phyloP scores from a whole-genome alignment of 225 moss, liverwort and hornwort genomes.

The Lunularia cruciata region DNA sequence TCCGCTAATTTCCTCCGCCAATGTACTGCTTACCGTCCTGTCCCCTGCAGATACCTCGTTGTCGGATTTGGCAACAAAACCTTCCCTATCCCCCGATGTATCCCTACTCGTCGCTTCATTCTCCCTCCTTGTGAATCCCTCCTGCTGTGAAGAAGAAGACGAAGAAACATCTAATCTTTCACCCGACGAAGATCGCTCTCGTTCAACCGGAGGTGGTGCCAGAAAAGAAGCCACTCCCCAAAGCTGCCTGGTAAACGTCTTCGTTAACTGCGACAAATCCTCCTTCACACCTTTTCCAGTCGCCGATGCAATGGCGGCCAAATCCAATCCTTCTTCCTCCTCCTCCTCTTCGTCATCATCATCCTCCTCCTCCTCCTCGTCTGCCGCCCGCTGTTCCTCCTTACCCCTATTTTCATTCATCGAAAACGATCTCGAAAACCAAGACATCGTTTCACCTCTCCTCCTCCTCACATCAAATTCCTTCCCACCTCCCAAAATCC shows the following conservation, averaged over 20 bases:
- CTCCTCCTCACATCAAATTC: conserved; percentile 18
- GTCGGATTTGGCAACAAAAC: background rate
- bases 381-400: conserved; percentile 12
- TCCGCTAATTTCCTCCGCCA: conserved; percentile 9
- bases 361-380: conserved; percentile 33
- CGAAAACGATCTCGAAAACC: conserved; percentile 82
- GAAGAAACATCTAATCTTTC: too few relatives aligned
- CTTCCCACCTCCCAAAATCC: background rate
- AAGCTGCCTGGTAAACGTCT: conserved; percentile 73
- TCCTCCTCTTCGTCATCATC: conserved; percentile 47
- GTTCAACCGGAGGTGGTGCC: conserved; percentile 67
- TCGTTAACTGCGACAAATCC: conserved; percentile 77
- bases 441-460: conserved; percentile 59
- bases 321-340: conserved; percentile 30
- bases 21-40: conserved; percentile 7
- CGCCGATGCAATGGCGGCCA: conserved; percentile 40
- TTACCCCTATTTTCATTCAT: conserved; percentile 29
- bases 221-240: conserved; percentile 95
- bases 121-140: conserved; percentile 17
- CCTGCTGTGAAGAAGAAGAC: conserved; percentile 18
- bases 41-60: background rate
- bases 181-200: background rate
- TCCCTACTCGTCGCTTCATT: background rate
- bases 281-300: conserved; percentile 72
- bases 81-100: background rate